phyloP scores from a whole-genome alignment of 345 rosid genomes.

The Populus tremula region DNA sequence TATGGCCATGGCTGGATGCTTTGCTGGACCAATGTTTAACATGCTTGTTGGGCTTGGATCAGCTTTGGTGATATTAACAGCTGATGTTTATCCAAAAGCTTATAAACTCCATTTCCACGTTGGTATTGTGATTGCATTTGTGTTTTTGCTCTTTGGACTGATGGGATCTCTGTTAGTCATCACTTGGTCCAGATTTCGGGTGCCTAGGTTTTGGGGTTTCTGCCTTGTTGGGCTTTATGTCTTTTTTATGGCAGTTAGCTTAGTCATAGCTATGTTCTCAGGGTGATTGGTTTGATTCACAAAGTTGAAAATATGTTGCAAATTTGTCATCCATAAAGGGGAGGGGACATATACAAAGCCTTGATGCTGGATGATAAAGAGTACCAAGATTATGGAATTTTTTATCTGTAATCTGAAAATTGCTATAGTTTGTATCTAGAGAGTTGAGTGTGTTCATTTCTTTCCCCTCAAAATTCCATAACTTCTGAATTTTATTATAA shows the following conservation, averaged over 20 bases:
- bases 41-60: slow-evolving; percentile 96
- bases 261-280: slow-evolving; percentile 59
- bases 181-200: slow-evolving; percentile 92
- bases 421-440: not conserved
- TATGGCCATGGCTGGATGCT: slow-evolving; percentile 99
- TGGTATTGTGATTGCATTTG: slow-evolving; percentile 83
- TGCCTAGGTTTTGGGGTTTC: slow-evolving; percentile 90
- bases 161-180: slow-evolving; percentile 92
- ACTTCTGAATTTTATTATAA: no score
- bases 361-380: not conserved
- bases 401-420: slow-evolving; percentile 23
- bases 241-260: slow-evolving; percentile 59
- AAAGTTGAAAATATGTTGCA: not conserved
- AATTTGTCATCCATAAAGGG: not conserved
- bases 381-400: slow-evolving; percentile 14
- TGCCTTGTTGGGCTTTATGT: slow-evolving; percentile 87
- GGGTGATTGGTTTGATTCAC: slow-evolving; percentile 30
- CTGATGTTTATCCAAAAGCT: slow-evolving; percentile 71
- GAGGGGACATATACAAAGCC: not conserved
- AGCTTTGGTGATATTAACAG: slow-evolving; percentile 74
- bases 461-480: not conserved
- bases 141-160: slow-evolving; percentile 78
- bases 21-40: slow-evolving; percentile 97
- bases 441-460: not conserved
- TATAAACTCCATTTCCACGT: slow-evolving; percentile 70